phyloP scores from a whole-genome alignment of 345 rosid genomes.

The Corchorus olitorius region DNA sequence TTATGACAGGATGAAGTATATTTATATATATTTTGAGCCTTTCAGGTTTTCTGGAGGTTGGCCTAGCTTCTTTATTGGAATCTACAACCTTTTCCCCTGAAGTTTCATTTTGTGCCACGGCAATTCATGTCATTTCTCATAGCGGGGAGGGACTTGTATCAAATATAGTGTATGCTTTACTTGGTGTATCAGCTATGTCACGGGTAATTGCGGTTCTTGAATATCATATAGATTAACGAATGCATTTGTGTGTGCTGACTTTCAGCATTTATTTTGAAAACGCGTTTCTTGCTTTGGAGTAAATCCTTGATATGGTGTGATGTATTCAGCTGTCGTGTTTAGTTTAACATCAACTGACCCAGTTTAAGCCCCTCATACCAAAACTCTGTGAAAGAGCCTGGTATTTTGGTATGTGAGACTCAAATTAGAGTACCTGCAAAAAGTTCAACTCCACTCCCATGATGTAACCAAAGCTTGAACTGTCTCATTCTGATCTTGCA shows the following conservation, averaged over 20 bases:
- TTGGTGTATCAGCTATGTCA: conserved; percentile 97
- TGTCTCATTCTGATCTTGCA: background rate
- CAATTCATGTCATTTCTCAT: conserved; percentile 73
- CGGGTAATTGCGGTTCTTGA: conserved; percentile 56
- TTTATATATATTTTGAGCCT: conserved; percentile 14
- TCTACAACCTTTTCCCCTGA: conserved; percentile 54
- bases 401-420: background rate
- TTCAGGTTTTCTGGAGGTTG: conserved; percentile 84
- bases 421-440: background rate
- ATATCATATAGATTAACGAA: conserved; percentile 2
- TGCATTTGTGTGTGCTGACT: background rate
- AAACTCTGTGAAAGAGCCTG: background rate
- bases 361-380: background rate
- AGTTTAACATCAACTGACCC: background rate
- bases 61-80: conserved; percentile 59
- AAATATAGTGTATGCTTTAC: conserved; percentile 85
- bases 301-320: background rate
- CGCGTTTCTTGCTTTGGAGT: background rate
- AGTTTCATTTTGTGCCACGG: conserved; percentile 64
- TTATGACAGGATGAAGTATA: conserved; percentile 3
- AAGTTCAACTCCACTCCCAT: background rate
- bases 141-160: conserved; percentile 95
- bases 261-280: conserved; percentile 9
- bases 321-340: background rate
- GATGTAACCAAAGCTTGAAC: background rate